A percentile compares a stretch with the other conserved stretches of the same genome.
phyloP scores from a whole-genome alignment of 169 alveolate genomes.

The Eimeria sp. region DNA sequence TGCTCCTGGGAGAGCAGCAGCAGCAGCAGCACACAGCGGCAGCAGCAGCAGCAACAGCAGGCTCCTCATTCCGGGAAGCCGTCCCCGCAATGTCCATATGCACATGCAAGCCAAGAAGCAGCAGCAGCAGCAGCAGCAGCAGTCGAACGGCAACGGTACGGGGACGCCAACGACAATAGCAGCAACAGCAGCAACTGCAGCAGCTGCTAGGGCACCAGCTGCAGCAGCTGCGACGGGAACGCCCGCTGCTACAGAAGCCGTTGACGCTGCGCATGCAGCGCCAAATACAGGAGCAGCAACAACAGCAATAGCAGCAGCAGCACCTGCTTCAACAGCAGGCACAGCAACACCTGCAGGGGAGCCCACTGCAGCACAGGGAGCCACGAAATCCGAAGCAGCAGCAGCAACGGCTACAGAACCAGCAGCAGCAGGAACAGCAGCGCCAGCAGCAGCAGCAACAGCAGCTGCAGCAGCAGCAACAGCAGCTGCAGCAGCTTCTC shows the following conservation, averaged over 20 bases:
- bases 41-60: constrained; percentile 44
- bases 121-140: constrained; percentile 8
- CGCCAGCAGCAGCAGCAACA: not conserved
- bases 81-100: not conserved
- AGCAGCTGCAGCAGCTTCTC: constrained; percentile 27
- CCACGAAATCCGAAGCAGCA: not conserved
- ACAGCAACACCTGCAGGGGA: not conserved
- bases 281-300: not conserved
- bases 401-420: not conserved
- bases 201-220: constrained; percentile 1
- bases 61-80: not conserved
- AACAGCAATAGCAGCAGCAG: not conserved
- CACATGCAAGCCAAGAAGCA: not conserved
- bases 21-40: constrained; percentile 9
- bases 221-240: not conserved
- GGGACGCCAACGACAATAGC: not conserved
- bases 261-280: not conserved
- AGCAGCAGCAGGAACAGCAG: not conserved
- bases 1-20: constrained; percentile 10
- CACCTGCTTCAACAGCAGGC: not conserved
- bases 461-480: constrained; percentile 34
- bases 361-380: not conserved
- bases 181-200: not conserved
- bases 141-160: not conserved
- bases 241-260: not conserved